Base-by-base conservation (phyloP, 257 asterid species). In the Solanum arcanum region DNA sequence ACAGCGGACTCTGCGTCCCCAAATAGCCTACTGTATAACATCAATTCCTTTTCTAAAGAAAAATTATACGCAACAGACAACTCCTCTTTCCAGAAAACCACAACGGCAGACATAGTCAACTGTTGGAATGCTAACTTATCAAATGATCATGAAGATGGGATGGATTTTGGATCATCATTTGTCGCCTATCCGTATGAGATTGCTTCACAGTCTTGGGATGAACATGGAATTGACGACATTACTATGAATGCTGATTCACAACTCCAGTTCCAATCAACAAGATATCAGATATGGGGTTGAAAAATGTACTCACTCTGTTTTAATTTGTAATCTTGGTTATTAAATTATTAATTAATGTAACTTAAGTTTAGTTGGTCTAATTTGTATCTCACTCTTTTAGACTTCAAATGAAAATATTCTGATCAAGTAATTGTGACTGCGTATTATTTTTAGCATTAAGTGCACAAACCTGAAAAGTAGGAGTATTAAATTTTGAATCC, bases 161-260 rank as follows among this genome's bases (percentile, higher is more conserved):
- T 93, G 95, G 88, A 82, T 73, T 86, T 92, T 46, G 89, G 88
- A 81, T 90, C 95, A 3, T 42, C 60, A 12, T 29, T 11, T 29
- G 10, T 27, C 7, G 18, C 85, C 3, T 42, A 72, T 44, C 87
- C 80, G 0, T 27, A 11, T 70, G 18, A 68, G 69, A 5, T 44
- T 52, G 46, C 49, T 85, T 49, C 80, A 70, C 44, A 42, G 18
- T 81, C 18, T 81, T 49, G 44, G 68, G 85, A 49, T 29, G 85
- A 11, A 29, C 20, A 49, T 80, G 85, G 68, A 80, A 0, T 2
- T 16, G 39, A 44, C 3, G 15, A 39, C 25, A 31, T 31, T 70
- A 20, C 29, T 73, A 18, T 37, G 10, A 37, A 5, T 37, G 44
- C 1, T 35, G 21, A 74, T 12, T 25, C 83, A n/a, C 83, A 44